Percentiles rank a stretch among this genome's conserved stretches.
Evolutionary conservation across 129 eudicot species (phyloP).

Genomic region (Lactuca sativa): DNA sequence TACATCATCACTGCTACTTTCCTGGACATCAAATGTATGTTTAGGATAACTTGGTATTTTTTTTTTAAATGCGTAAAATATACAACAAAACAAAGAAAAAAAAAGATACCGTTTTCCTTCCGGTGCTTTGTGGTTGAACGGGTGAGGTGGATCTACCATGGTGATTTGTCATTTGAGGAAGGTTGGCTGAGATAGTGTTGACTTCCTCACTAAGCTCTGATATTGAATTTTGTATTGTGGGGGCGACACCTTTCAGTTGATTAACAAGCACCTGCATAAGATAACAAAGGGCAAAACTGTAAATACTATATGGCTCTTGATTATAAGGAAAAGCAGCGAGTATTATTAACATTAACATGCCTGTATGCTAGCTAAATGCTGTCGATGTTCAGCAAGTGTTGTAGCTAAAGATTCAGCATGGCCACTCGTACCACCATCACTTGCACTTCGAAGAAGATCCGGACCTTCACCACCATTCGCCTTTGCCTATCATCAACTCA

Average conservation of each 20-base stretch:
- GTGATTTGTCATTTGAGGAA: conserved; percentile 53
- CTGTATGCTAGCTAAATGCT: conserved; percentile 98
- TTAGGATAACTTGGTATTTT: conserved; percentile 7
- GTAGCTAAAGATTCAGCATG: conserved; percentile 93
- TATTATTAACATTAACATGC: conserved; percentile 29
- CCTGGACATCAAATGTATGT: conserved; percentile 44
- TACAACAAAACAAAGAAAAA: background rate
- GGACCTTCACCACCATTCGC: conserved; percentile 99
- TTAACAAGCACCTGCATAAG: conserved; percentile 75
- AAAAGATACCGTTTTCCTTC: conserved; percentile 64
- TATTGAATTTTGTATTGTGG: conserved; percentile 80
- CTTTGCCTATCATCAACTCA: conserved; percentile 59
- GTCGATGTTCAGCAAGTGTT: conserved; percentile 94
- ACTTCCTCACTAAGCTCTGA: conserved; percentile 84
- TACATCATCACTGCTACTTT: conserved; percentile 63
- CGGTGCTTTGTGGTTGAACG: conserved; percentile 68
- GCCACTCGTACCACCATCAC: conserved; percentile 76
- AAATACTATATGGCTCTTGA: conserved; percentile 4
- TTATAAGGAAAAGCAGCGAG: conserved; percentile 6
- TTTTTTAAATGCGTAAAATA: background rate
- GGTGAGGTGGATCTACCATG: conserved; percentile 71
- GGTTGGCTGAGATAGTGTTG: conserved; percentile 60
- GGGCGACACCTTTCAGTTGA: conserved; percentile 94
- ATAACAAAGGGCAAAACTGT: background rate
- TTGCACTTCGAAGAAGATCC: conserved; percentile 74